phyloP scores from a whole-genome alignment of 257 asterid species.

The Buddleja alternifolia region DNA sequence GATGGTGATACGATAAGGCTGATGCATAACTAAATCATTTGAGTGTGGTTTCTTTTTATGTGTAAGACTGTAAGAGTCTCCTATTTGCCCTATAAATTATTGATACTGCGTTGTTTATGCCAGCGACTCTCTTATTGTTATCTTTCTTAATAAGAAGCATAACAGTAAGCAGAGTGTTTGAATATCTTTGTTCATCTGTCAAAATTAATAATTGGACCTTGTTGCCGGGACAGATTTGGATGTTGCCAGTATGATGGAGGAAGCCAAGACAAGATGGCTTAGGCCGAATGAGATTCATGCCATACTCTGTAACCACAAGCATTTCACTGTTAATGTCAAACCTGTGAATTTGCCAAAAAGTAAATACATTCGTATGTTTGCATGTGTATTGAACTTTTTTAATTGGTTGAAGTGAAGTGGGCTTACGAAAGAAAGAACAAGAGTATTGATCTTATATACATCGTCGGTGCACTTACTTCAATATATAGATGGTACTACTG shows the following conservation, averaged over 20 bases:
- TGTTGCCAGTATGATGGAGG: slow-evolving; percentile 61
- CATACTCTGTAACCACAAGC: slow-evolving; percentile 72
- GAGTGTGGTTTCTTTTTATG: too few relatives aligned
- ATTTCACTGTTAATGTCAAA: slow-evolving; percentile 76
- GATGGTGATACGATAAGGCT: too few relatives aligned
- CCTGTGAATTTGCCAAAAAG: slow-evolving; percentile 89
- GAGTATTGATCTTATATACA: too few relatives aligned
- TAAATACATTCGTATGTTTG: slow-evolving; percentile 41
- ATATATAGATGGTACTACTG: slow-evolving; percentile 9
- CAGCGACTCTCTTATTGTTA: background rate
- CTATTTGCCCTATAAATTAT: background rate
- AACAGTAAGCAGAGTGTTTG: background rate
- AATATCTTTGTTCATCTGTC: slow-evolving; percentile 9
- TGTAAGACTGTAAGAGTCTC: too few relatives aligned
- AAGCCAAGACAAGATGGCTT: slow-evolving; percentile 90
- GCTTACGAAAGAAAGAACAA: background rate
- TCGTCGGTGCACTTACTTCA: too few relatives aligned
- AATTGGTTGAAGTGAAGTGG: slow-evolving; percentile 18
- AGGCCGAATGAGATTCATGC: slow-evolving; percentile 97
- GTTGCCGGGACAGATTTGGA: slow-evolving; percentile 74
- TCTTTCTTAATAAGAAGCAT: slow-evolving; percentile 8
- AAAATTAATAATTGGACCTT: slow-evolving; percentile 14
- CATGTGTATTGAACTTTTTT: slow-evolving; percentile 13
- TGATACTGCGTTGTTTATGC: slow-evolving; percentile 17
- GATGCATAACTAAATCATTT: too few relatives aligned